Evolutionary conservation across 768 basidiomycete genomes (phyloP), one percentile per base, ranked within the genome.

Genomic region (Suillus cothurnatus): DNA sequence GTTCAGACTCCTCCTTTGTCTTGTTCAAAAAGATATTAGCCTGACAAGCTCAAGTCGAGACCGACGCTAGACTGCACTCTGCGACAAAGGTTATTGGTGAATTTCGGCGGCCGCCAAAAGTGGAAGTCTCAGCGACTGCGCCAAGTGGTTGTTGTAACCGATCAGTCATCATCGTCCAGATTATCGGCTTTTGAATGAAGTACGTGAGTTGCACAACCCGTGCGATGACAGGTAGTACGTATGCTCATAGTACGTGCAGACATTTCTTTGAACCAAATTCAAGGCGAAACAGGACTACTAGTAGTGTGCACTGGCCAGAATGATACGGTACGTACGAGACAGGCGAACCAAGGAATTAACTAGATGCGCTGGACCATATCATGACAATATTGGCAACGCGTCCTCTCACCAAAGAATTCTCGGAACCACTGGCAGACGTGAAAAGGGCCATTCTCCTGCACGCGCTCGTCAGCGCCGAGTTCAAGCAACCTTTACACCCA

Each of bases 331-430:
- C 74, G 69, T 45, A 61, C 68, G 38, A 57, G 63, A 63, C 28
- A 64, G 8, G 23, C 62, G 67, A 1, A 26, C 21, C 62, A 68
- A 67, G 14, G 70, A 65, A 32, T 57, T 9, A 11, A 68, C 66
- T 63, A 69, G 47, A 50, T 69, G 66, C 47, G 64, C 34, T 0
- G 52, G 31, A 41, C 72, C 64, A 34, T 63, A 65, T 45, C 45
- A n/a, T 12, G n/a, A 45, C 21, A 60, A 2, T 15, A 72, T 65
- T 65, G 19, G 71, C 57, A 21, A 71, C 43, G 38, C 60, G 47
- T 76, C 76, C 43, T 76, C 74, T 71, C 68, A 77, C 76, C 74
- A 71, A n/a, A 74, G 63, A 14, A 69, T 68, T 57, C 58, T 53
- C 72, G 69, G 58, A 74, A 72, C 66, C 69, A n/a, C n/a, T n/a